Conservation (phyloP, 2,329 filamentous ascomycete genomes). For the Ophiostoma sp. region DNA sequence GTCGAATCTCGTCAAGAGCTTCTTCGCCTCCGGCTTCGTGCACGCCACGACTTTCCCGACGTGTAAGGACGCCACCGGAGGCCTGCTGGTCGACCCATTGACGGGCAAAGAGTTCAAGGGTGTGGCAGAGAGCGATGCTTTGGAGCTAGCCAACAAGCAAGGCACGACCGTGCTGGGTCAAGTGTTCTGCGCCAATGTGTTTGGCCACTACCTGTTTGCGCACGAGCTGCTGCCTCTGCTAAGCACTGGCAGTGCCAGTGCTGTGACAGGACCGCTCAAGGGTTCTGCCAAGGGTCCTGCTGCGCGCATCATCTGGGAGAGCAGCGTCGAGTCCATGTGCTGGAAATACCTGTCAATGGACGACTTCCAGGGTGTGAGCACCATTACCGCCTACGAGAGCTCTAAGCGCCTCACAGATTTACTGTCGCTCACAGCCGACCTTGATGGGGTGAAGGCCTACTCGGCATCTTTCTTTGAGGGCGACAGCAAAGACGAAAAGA, state of each 20-base stretch:
- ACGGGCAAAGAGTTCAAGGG: slow-evolving; percentile 35
- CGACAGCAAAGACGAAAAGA: slow-evolving; percentile 23
- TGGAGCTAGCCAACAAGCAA: slow-evolving; percentile 30
- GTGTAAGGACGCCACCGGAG: slow-evolving; percentile 61
- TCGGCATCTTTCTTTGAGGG: slow-evolving; percentile 50
- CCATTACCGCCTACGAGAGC: slow-evolving; percentile 68
- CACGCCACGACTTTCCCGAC: slow-evolving; percentile 69
- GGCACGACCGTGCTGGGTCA: slow-evolving; percentile 62
- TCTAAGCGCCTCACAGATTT: slow-evolving; percentile 84
- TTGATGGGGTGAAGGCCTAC: slow-evolving; percentile 57
- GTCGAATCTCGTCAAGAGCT: slow-evolving; percentile 47
- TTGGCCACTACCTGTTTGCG: slow-evolving; percentile 87
- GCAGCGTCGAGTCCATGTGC: slow-evolving; percentile 64
- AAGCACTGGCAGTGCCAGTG: slow-evolving; percentile 35
- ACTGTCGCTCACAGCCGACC: slow-evolving; percentile 64
- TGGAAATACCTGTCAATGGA: slow-evolving; percentile 50
- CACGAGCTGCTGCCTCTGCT: slow-evolving; percentile 76
- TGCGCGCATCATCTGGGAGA: slow-evolving; percentile 79
- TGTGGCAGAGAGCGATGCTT: slow-evolving; percentile 39
- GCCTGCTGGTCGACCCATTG: slow-evolving; percentile 40
- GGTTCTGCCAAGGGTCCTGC: slow-evolving; percentile 29
- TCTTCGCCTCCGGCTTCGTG: slow-evolving; percentile 55
- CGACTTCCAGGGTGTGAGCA: slow-evolving; percentile 70
- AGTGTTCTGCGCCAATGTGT: slow-evolving; percentile 87
- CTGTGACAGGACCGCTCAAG: slow-evolving; percentile 27